A percentile compares a stretch with the other conserved stretches of the same genome.
phyloP scores from a whole-genome alignment of 495 filamentous ascomycete genomes.

The Hypoxylon cercidicola region DNA sequence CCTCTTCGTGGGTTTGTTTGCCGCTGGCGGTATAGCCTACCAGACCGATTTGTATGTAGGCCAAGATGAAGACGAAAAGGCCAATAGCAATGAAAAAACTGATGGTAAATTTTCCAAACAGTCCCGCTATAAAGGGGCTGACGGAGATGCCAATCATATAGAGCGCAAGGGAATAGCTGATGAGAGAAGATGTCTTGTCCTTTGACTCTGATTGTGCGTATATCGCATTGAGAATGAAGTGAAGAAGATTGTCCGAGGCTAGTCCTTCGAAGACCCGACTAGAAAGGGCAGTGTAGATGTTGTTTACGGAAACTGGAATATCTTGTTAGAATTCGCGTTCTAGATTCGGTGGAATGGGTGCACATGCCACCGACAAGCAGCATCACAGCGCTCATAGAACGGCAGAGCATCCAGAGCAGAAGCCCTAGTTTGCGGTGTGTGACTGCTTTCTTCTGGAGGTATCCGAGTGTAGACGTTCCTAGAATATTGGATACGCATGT shows the following conservation, averaged over 20 bases:
- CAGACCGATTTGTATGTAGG: no score
- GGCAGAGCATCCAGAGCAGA: not conserved
- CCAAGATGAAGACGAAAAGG: no score
- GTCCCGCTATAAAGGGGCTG: slow-evolving; percentile 16
- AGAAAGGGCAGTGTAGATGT: slow-evolving; percentile 14
- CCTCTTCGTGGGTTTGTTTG: no score
- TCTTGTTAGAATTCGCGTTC: no score
- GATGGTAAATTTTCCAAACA: not conserved
- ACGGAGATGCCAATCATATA: slow-evolving; percentile 26
- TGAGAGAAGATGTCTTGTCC: slow-evolving; percentile 3
- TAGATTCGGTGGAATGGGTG: no score
- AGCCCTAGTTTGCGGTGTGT: not conserved
- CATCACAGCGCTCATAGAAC: not conserved
- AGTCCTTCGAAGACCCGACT: slow-evolving; percentile 22
- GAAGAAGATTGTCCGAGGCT: slow-evolving; percentile 22
- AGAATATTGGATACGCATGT: no score
- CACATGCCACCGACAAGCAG: no score
- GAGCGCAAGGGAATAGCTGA: slow-evolving; percentile 17
- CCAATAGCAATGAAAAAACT: not conserved
- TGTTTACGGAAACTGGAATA: slow-evolving; percentile 5
- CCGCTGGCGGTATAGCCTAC: no score
- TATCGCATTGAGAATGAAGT: slow-evolving; percentile 22
- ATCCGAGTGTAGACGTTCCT: no score
- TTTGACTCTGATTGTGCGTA: slow-evolving; percentile 2
- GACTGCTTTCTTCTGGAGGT: not conserved